Evolutionary conservation across 805 yeast species (phyloP).

Genomic region (Candida namnaoensis): DNA sequence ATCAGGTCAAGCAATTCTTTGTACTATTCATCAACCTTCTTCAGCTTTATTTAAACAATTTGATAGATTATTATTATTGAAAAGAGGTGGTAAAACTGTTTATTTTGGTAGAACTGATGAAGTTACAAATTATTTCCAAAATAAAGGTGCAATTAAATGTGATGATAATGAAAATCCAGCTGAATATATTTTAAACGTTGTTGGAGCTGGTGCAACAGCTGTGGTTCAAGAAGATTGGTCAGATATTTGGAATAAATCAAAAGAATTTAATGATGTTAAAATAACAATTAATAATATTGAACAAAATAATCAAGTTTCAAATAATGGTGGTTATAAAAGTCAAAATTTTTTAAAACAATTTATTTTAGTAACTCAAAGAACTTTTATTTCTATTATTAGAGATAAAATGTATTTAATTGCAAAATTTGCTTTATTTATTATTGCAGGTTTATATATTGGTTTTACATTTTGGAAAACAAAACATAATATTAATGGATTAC

Average conservation of each 20-base stretch:
- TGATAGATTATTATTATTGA: slow-evolving; percentile 36
- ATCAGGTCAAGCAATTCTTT: slow-evolving; percentile 42
- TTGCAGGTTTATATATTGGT: slow-evolving; percentile 59
- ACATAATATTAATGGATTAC: slow-evolving; percentile 42
- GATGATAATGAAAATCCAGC: slow-evolving; percentile 30
- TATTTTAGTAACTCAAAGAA: slow-evolving; percentile 28
- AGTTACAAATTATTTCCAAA: slow-evolving; percentile 53
- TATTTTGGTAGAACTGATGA: slow-evolving; percentile 33
- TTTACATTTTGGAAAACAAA: slow-evolving; percentile 60
- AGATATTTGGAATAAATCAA: slow-evolving; percentile 44
- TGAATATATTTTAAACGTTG: slow-evolving; percentile 35
- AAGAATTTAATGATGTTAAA: slow-evolving; percentile 21
- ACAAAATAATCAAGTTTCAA: slow-evolving; percentile 33
- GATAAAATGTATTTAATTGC: slow-evolving; percentile 54
- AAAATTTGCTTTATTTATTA: slow-evolving; percentile 38
- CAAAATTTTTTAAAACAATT: slow-evolving; percentile 25
- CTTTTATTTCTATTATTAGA: slow-evolving; percentile 41
- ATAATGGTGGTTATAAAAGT: slow-evolving; percentile 29
- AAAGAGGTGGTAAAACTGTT: slow-evolving; percentile 35
- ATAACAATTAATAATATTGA: slow-evolving; percentile 39
- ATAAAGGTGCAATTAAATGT: slow-evolving; percentile 59
- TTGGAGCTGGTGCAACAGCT: slow-evolving; percentile 37
- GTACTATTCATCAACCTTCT: slow-evolving; percentile 52
- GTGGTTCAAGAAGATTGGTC: slow-evolving; percentile 43
- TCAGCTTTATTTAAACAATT: slow-evolving; percentile 39